Evolutionary conservation across 2,329 filamentous ascomycete species (phyloP).

Genomic region (Cadophora gregata): DNA sequence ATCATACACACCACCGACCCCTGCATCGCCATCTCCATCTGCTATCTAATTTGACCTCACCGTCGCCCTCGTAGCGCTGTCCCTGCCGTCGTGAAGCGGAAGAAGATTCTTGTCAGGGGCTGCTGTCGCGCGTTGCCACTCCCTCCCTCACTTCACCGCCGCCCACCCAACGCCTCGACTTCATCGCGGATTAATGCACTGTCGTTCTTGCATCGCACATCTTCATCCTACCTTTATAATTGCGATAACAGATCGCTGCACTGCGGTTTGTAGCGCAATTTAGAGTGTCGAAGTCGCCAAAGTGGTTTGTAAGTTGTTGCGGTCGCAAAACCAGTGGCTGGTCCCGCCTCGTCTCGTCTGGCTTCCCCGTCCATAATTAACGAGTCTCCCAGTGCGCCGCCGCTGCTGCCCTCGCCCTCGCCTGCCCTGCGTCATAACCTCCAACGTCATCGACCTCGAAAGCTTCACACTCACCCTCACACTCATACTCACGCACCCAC

Average conservation of each 20-base stretch:
- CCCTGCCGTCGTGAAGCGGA: background rate
- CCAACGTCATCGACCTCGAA: constrained; percentile 10
- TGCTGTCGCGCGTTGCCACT: constrained; percentile 18
- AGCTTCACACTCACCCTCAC: background rate
- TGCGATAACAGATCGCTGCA: background rate
- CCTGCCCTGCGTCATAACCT: constrained; percentile 6
- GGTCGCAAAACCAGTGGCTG: background rate
- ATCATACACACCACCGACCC: background rate
- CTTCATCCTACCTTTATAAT: background rate
- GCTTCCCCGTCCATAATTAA: constrained; percentile 5
- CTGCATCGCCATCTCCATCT: background rate
- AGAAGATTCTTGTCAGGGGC: constrained; percentile 18
- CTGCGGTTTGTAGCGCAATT: background rate
- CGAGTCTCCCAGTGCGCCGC: constrained; percentile 10
- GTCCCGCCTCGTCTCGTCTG: background rate
- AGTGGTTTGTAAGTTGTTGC: background rate
- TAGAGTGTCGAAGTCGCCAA: background rate
- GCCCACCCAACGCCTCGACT: background rate
- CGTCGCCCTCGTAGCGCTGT: background rate
- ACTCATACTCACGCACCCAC: background rate
- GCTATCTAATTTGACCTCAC: constrained; percentile 3
- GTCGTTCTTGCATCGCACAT: constrained; percentile 14
- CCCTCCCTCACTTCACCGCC: constrained; percentile 6
- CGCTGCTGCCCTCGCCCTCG: no score
- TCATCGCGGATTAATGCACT: constrained; percentile 3